Evolutionary conservation across 352 stramenopile species (phyloP).

Genomic region (Phytophthora macrochlamydospora): DNA sequence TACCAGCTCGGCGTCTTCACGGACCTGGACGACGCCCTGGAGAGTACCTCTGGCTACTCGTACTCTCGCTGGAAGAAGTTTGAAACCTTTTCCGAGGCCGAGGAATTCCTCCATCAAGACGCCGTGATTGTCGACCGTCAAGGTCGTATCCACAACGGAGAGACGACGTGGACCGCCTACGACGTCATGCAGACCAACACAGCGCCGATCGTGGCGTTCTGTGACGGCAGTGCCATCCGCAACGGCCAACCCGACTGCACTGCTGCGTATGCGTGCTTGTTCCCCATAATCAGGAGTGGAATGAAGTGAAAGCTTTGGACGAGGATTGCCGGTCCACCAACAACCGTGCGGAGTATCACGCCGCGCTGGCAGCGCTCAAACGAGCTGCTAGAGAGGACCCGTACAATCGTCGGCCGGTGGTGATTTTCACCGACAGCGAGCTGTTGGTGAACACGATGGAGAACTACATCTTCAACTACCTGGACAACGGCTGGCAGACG

Average conservation of each 20-base stretch:
- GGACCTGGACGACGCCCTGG: slow-evolving; percentile 45
- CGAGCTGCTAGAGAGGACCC: slow-evolving; percentile 8
- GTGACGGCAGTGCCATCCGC: slow-evolving; percentile 59
- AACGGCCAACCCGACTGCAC: slow-evolving; percentile 48
- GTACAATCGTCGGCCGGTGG: neutral
- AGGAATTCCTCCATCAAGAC: slow-evolving; percentile 45
- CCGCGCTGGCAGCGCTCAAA: slow-evolving; percentile 12
- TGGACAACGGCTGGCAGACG: slow-evolving; percentile 10
- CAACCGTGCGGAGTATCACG: slow-evolving; percentile 19
- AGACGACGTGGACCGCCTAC: slow-evolving; percentile 19
- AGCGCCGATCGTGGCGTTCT: slow-evolving; percentile 62
- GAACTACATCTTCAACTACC: slow-evolving; percentile 7
- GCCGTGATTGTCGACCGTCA: slow-evolving; percentile 6
- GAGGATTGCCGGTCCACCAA: slow-evolving; percentile 20
- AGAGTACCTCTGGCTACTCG: slow-evolving; percentile 42
- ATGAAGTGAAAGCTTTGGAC: slow-evolving; percentile 43
- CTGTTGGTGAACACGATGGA: slow-evolving; percentile 16
- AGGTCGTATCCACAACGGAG: neutral
- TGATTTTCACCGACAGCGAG: slow-evolving; percentile 23
- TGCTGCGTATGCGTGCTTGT: slow-evolving; percentile 64
- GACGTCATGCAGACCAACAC: slow-evolving; percentile 42
- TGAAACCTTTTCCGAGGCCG: slow-evolving; percentile 35
- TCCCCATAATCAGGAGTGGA: slow-evolving; percentile 54
- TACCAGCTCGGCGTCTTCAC: slow-evolving; percentile 50
- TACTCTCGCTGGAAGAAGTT: slow-evolving; percentile 59